Conservation (phyloP, 1,139 yeast species). For the Yamadazyma epiphylla region DNA sequence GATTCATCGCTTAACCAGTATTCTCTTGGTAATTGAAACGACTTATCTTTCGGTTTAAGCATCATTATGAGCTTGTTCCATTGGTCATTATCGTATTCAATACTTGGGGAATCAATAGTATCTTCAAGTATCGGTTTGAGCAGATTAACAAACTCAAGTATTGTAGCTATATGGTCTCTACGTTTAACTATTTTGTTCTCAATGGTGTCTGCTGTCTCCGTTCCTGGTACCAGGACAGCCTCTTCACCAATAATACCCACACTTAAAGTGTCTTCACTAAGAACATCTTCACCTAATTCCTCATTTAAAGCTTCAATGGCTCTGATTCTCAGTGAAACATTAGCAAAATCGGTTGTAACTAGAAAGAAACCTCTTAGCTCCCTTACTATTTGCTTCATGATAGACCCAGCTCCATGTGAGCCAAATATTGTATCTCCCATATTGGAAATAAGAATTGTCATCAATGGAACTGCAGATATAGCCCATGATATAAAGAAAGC, state of each 20-base stretch:
- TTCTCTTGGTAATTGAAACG: neutral
- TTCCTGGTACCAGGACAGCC: too few relatives aligned
- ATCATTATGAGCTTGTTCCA: constrained; percentile 24
- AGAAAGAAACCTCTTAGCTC: constrained; percentile 4
- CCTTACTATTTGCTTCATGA: constrained; percentile 1
- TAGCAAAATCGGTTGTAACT: constrained; percentile 1
- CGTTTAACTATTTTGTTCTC: constrained; percentile 2
- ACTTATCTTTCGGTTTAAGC: constrained; percentile 4
- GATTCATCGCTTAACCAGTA: constrained; percentile 60
- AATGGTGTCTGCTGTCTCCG: neutral
- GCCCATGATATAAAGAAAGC: constrained; percentile 79
- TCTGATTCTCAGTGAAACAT: neutral
- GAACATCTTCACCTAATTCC: constrained; percentile 5
- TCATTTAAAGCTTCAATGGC: constrained; percentile 4
- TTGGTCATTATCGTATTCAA: constrained; percentile 27
- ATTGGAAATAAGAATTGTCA: constrained; percentile 76
- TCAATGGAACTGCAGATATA: constrained; percentile 74
- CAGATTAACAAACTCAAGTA: constrained; percentile 17
- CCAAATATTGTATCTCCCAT: constrained; percentile 60
- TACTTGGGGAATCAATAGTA: constrained; percentile 27
- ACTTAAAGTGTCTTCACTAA: neutral
- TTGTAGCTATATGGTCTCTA: constrained; percentile 13
- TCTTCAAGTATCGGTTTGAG: constrained; percentile 29
- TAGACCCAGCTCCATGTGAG: constrained; percentile 2
- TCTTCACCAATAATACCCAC: too few relatives aligned